Evolutionary conservation across 495 filamentous ascomycete species (phyloP), one percentile per base, ranked within the genome.

Genomic region (Podospora tetraspora): DNA sequence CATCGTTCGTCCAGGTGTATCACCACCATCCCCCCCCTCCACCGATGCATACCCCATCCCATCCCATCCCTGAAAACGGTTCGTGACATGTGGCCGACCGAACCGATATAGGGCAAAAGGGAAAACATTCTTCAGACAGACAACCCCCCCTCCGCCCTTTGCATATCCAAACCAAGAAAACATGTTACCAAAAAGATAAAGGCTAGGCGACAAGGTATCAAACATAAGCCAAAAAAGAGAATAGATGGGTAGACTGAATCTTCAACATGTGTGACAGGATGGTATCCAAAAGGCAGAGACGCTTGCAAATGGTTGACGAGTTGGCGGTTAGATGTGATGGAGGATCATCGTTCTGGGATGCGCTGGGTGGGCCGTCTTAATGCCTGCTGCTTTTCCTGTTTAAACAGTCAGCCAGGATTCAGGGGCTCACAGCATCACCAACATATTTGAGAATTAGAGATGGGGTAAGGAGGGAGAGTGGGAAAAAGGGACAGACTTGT

Each of bases 131-230:
- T 10, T 30, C 5, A 37, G 52, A 27, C 34, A 71, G 62, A 52
- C 22, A 59, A 32, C 22, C 60, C 13, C 34, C 34, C 13, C 34
- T 16, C 12, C n/a, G n/a, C n/a, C n/a, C 34, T 43, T 43, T 43
- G 34, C 2, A 64, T 13, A 0, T 29, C 23, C 27, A 29, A 10
- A 62, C 43, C 43, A 52, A 52, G 43, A n/a, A 19, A 52, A 52
- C 43, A 52, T 52, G 43, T 52, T 52, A 1, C 43, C 43, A 52
- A 52, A 52, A 57, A 66, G 0, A 43, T 25, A 34, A 63, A 59
- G 43, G 71, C 11, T 60, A 74, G 57, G 69, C 70, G 73, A 75
- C 67, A 71, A 78, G 76, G 76, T 78, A 78, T 79, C 77, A 72
- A 75, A 69, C 32, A 74, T 71, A 69, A 62, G 30, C 59, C 62